A percentile compares a stretch with the other conserved stretches of the same genome.
These are phyloP conservation scores for Haplosporangium sp. DNA, from an alignment of 371 early-diverging fungal genomes.

Conservation along the genomic window DNA sequence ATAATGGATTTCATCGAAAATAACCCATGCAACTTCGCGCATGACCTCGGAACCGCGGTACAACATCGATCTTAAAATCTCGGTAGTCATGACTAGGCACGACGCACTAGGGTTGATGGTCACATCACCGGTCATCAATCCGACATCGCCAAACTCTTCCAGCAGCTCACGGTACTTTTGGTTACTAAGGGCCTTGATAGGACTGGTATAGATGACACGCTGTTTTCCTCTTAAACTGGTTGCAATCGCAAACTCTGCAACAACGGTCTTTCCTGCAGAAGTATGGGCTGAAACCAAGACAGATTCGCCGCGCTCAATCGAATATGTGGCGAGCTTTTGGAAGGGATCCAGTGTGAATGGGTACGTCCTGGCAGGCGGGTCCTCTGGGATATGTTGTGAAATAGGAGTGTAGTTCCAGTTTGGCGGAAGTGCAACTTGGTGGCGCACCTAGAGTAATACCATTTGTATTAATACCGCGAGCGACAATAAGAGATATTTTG, in stretches of 20 bases:
- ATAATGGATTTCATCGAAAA: conserved; percentile 99
- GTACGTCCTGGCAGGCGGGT: conserved; percentile 89
- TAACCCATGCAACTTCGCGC: conserved; percentile 99
- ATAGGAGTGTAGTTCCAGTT: conserved; percentile 90
- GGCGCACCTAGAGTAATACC: conserved; percentile 73
- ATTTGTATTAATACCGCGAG: background rate
- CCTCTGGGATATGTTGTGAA: conserved; percentile 83
- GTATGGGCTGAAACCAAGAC: conserved; percentile 99
- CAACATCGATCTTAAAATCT: conserved; percentile 98
- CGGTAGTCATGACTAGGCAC: conserved; percentile 99
- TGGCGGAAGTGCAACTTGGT: conserved; percentile 95
- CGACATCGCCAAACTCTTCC: conserved; percentile 99
- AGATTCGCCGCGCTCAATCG: conserved; percentile 96
- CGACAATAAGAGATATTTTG: background rate
- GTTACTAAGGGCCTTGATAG: conserved; percentile 99
- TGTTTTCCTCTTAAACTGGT: conserved; percentile 93
- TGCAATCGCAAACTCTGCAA: conserved; percentile 99
- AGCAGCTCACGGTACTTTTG: conserved; percentile 99
- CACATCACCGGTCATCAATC: conserved; percentile 99
- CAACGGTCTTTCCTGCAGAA: conserved; percentile 99
- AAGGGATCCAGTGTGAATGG: conserved; percentile 98
- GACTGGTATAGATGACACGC: conserved; percentile 99
- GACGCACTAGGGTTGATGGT: conserved; percentile 98
- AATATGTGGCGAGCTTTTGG: conserved; percentile 92
- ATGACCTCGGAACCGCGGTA: conserved; percentile 99